These are phyloP conservation scores for Pestalotiopsis sp. DNA, from an alignment of 2,329 filamentous ascomycete species.

Conservation along the genomic window DNA sequence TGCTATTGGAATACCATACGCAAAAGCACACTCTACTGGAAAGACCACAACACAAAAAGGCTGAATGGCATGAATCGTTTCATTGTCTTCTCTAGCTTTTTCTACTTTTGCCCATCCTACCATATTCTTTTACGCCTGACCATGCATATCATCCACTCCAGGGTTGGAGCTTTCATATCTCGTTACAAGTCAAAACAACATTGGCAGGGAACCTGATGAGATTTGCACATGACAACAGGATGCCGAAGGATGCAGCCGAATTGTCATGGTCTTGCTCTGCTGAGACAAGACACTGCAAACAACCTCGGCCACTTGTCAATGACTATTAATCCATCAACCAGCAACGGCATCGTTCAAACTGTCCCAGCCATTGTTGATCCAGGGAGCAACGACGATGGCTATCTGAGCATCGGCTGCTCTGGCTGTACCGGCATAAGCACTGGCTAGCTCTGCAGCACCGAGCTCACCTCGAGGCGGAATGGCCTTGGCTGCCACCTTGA, in stretches of 20 bases:
- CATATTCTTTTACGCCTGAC: not conserved
- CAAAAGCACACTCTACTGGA: too few species aligned
- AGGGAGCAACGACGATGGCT: constrained; percentile 80
- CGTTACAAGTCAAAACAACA: not conserved
- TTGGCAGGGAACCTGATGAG: not conserved
- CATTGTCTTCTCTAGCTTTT: too few species aligned
- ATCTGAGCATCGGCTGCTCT: constrained; percentile 74
- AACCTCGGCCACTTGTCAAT: not conserved
- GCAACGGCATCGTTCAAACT: constrained; percentile 48
- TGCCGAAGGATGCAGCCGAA: not conserved
- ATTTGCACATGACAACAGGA: not conserved
- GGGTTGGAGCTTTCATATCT: not conserved
- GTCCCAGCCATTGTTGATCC: constrained; percentile 69
- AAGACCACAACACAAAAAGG: too few species aligned
- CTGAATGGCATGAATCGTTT: too few species aligned
- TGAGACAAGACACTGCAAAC: not conserved
- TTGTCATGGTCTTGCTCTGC: too few species aligned
- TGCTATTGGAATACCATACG: too few species aligned
- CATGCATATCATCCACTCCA: not conserved
- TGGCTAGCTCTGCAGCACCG: constrained; percentile 69
- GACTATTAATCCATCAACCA: constrained; percentile 18
- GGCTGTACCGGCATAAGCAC: constrained; percentile 75
- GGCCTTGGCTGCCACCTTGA: constrained; percentile 74
- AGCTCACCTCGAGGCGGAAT: constrained; percentile 74
- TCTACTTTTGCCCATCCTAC: not conserved